These are phyloP conservation scores for Diospyros lotus DNA, from an alignment of 148 eudicot species.

Conservation along the genomic window DNA sequence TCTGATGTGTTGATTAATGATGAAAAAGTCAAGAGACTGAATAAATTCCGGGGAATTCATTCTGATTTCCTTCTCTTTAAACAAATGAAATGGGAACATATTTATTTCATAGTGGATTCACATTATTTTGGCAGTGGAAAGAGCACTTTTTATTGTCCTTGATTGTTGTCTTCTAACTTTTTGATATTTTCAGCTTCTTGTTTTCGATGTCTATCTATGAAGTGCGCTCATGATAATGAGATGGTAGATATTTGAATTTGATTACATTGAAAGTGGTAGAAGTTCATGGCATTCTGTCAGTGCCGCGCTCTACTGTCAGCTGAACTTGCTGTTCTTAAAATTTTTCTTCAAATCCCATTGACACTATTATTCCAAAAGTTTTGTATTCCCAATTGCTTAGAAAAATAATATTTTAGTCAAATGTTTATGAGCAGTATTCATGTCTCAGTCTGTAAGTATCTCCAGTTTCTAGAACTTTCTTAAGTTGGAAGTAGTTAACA, in stretches of 20 bases:
- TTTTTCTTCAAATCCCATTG: background rate
- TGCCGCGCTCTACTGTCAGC: no score
- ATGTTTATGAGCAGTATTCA: no score
- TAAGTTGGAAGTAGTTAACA: no score
- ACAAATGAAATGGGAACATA: background rate
- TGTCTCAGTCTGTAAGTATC: no score
- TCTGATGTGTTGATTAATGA: background rate
- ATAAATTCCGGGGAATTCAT: background rate
- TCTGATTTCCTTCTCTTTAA: background rate
- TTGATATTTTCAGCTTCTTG: background rate
- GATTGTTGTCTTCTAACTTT: background rate
- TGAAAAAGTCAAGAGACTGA: no score
- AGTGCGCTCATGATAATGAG: background rate
- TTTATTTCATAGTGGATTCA: background rate
- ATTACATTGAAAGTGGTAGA: background rate
- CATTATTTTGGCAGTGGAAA: background rate
- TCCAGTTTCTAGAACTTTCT: no score
- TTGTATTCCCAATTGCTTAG: no score
- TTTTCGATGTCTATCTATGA: background rate
- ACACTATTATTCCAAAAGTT: no score
- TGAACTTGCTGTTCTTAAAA: background rate
- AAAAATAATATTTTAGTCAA: no score
- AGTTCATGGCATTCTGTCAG: background rate
- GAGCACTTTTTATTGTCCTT: background rate
- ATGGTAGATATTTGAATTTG: background rate